Evolutionary conservation across 2,329 filamentous ascomycete species (phyloP).

Genomic region (Paraconiothyrium sp.): DNA sequence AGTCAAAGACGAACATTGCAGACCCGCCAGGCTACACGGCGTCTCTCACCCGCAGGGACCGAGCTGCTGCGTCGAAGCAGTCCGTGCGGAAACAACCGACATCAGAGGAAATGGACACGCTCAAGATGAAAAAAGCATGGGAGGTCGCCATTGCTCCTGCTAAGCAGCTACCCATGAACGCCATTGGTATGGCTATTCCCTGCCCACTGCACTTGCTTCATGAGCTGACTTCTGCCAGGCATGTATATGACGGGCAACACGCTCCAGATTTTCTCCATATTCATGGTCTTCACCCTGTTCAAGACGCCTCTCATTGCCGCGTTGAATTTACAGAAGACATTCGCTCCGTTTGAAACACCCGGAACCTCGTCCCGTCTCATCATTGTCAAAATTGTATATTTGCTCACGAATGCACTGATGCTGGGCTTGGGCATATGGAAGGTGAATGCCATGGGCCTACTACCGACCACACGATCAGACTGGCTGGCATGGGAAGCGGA

Average conservation of each 20-base stretch:
- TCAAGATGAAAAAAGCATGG: conserved; percentile 99
- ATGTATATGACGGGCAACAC: conserved; percentile 99
- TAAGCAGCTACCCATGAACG: conserved; percentile 96
- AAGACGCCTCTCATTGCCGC: conserved; percentile 92
- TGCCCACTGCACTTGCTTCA: background rate
- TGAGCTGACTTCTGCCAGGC: conserved; percentile 46
- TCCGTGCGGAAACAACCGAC: conserved; percentile 72
- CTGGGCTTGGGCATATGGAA: conserved; percentile 93
- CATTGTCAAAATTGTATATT: conserved; percentile 86
- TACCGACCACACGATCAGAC: conserved; percentile 96
- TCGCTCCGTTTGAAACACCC: conserved; percentile 88
- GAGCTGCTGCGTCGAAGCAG: conserved; percentile 43
- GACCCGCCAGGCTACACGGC: conserved; percentile 88
- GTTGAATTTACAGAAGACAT: conserved; percentile 83
- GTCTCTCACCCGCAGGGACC: conserved; percentile 51
- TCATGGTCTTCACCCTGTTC: conserved; percentile 99
- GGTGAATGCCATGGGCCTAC: conserved; percentile 91
- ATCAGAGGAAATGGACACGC: conserved; percentile 86
- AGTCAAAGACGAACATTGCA: conserved; percentile 74
- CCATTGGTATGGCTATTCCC: conserved; percentile 70
- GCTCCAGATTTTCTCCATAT: conserved; percentile 98
- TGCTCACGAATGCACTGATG: conserved; percentile 85
- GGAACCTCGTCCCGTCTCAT: conserved; percentile 77
- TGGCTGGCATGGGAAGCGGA: conserved; percentile 96
- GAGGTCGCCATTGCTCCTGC: conserved; percentile 92